Percentiles rank a stretch among this genome's conserved stretches.
These are phyloP conservation scores for Ophiocordyceps robertsii DNA, from an alignment of 2,329 filamentous ascomycete genomes.

Conservation along the genomic window DNA sequence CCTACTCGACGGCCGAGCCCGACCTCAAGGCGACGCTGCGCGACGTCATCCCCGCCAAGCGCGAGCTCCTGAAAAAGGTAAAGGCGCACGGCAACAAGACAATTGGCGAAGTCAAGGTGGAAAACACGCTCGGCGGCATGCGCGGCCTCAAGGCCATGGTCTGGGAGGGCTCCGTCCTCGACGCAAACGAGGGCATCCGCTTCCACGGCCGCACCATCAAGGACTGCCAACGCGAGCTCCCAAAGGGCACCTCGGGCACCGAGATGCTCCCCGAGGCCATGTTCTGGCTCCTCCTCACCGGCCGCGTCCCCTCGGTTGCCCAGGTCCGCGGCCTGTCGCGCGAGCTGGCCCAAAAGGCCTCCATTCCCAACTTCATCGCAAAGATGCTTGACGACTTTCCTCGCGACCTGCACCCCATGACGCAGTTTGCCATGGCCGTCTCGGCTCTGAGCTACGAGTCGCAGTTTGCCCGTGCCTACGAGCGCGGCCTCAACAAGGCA, in stretches of 20 bases:
- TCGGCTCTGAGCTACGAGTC: slow-evolving; percentile 93
- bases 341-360: slow-evolving; percentile 75
- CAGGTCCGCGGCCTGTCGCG: slow-evolving; percentile 76
- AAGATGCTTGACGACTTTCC: slow-evolving; percentile 87
- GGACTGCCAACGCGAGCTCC: slow-evolving; percentile 86
- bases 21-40: slow-evolving; percentile 82
- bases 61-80: slow-evolving; percentile 86
- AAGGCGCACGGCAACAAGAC: slow-evolving; percentile 73
- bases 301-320: slow-evolving; percentile 68
- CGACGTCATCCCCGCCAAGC: slow-evolving; percentile 77
- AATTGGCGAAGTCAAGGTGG: slow-evolving; percentile 85
- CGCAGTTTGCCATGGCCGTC: slow-evolving; percentile 89
- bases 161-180: slow-evolving; percentile 95
- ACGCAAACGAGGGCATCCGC: slow-evolving; percentile 92
- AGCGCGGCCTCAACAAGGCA: slow-evolving; percentile 79
- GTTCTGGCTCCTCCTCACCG: slow-evolving; percentile 97
- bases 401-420: slow-evolving; percentile 90
- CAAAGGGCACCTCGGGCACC: slow-evolving; percentile 81
- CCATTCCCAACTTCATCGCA: slow-evolving; percentile 69
- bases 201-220: slow-evolving; percentile 98
- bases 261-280: slow-evolving; percentile 98
- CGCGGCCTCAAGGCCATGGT: slow-evolving; percentile 95
- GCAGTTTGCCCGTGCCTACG: slow-evolving; percentile 86
- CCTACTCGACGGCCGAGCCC: slow-evolving; percentile 51
- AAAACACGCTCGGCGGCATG: slow-evolving; percentile 93